A percentile compares a stretch with the other conserved stretches of the same genome.
phyloP scores from a whole-genome alignment of 2,329 filamentous ascomycete species.

The Geosmithia morbida region DNA sequence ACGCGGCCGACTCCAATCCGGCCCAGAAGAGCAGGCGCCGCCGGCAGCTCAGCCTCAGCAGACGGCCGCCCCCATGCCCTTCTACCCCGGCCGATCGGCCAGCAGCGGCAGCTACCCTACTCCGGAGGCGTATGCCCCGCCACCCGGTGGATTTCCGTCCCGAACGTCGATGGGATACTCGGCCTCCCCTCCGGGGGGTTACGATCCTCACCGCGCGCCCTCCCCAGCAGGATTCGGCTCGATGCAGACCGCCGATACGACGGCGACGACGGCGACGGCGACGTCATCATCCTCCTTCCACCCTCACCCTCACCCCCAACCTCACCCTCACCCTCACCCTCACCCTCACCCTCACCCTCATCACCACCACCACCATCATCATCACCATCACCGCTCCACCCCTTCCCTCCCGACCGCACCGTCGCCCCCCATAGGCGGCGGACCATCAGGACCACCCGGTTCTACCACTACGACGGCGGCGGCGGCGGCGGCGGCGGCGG shows the following conservation, averaged over 20 bases:
- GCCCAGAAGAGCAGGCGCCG: slow-evolving; percentile 16
- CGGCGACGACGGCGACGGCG: slow-evolving; percentile 16
- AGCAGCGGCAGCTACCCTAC: slow-evolving; percentile 16
- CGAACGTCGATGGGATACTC: slow-evolving; percentile 19
- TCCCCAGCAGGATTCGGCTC: slow-evolving; percentile 19
- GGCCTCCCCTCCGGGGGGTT: slow-evolving; percentile 15
- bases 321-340: slow-evolving; percentile 6
- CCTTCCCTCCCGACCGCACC: slow-evolving; percentile 18
- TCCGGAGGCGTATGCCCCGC: slow-evolving; percentile 11
- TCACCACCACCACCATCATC: too few species aligned
- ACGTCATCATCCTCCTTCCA: slow-evolving; percentile 11
- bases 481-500: background rate
- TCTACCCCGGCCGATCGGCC: slow-evolving; percentile 14
- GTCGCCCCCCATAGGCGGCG: background rate
- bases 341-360: too few species aligned
- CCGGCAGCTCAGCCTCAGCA: slow-evolving; percentile 12
- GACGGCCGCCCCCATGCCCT: slow-evolving; percentile 9
- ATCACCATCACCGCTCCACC: slow-evolving; percentile 22
- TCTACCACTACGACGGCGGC: background rate
- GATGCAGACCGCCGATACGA: slow-evolving; percentile 9
- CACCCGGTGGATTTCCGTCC: slow-evolving; percentile 3
- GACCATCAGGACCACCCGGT: slow-evolving; percentile 1
- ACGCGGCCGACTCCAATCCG: slow-evolving; percentile 16
- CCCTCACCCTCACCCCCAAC: slow-evolving; percentile 19
- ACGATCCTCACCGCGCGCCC: slow-evolving; percentile 10